Evolutionary conservation across 129 eudicot species (phyloP).

Genomic region (Helianthus annuus): DNA sequence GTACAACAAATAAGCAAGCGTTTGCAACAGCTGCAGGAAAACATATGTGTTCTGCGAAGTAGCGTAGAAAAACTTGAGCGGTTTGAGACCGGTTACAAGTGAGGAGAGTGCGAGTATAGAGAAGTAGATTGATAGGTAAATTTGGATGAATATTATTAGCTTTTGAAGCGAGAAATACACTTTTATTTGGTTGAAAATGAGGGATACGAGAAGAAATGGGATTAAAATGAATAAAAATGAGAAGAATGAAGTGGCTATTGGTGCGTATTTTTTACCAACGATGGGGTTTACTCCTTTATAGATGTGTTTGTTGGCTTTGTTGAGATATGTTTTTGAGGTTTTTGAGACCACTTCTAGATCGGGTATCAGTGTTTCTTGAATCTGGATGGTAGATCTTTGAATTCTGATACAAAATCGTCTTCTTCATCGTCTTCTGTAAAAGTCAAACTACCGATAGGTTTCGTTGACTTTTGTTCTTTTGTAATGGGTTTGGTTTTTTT

Average conservation of each 20-base stretch:
- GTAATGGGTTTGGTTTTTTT: conserved; percentile 25
- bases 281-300: conserved; percentile 70
- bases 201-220: conserved; percentile 77
- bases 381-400: conserved; percentile 68
- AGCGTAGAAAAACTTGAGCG: conserved; percentile 78
- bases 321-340: conserved; percentile 62
- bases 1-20: conserved; percentile 84
- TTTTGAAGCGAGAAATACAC: conserved; percentile 84
- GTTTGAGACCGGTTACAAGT: conserved; percentile 78
- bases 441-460: conserved; percentile 32
- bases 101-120: conserved; percentile 70
- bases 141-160: conserved; percentile 75
- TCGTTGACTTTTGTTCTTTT: conserved; percentile 25
- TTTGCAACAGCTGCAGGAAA: conserved; percentile 79
- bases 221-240: conserved; percentile 64
- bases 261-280: conserved; percentile 81
- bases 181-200: conserved; percentile 69
- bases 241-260: conserved; percentile 59
- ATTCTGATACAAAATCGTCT: conserved; percentile 61
- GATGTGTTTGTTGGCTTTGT: conserved; percentile 67
- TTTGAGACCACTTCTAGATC: conserved; percentile 74
- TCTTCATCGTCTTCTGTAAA: conserved; percentile 55
- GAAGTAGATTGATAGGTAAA: conserved; percentile 78
- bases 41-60: conserved; percentile 88
- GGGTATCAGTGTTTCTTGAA: conserved; percentile 77